Conservation (phyloP, 1,139 yeast species). For the Sugiyamaella pinicola region DNA sequence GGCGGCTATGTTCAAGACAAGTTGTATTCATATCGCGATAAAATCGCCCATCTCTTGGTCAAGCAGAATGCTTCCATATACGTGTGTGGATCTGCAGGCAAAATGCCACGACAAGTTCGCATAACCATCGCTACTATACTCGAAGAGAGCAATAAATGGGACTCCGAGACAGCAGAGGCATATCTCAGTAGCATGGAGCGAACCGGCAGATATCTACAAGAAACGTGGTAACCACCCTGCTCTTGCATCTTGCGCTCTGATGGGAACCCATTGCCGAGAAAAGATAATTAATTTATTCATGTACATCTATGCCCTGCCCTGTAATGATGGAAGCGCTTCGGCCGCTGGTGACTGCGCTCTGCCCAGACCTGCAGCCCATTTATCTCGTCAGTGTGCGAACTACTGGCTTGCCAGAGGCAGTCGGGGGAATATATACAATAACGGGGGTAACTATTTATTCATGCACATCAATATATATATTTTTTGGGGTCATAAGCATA, state of each 20-base stretch:
- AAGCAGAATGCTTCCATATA: conserved; percentile 63
- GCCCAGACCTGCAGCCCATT: conserved; percentile 5
- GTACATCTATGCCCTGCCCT: too few species aligned
- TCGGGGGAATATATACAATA: neutral
- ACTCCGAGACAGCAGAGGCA: conserved; percentile 52
- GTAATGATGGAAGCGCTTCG: neutral
- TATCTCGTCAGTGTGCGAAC: neutral
- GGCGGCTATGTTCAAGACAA: conserved; percentile 74
- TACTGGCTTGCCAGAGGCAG: conserved; percentile 4
- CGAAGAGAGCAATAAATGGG: conserved; percentile 46
- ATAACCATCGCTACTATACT: conserved; percentile 69
- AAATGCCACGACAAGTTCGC: conserved; percentile 91
- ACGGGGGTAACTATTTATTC: conserved; percentile 4
- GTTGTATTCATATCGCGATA: conserved; percentile 52
- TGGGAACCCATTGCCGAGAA: too few species aligned
- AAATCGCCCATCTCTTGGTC: conserved; percentile 56
- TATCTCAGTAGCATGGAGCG: conserved; percentile 65
- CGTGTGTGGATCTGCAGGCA: conserved; percentile 91
- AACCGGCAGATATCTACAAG: conserved; percentile 74
- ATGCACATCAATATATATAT: conserved; percentile 3
- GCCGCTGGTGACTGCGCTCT: conserved; percentile 10
- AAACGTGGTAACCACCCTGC: conserved; percentile 97
- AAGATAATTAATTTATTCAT: too few species aligned
- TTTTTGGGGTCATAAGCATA: conserved; percentile 6
- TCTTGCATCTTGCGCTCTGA: too few species aligned